Base-by-base conservation (phyloP, 306 rosid species). In the Trifolium dubium region DNA sequence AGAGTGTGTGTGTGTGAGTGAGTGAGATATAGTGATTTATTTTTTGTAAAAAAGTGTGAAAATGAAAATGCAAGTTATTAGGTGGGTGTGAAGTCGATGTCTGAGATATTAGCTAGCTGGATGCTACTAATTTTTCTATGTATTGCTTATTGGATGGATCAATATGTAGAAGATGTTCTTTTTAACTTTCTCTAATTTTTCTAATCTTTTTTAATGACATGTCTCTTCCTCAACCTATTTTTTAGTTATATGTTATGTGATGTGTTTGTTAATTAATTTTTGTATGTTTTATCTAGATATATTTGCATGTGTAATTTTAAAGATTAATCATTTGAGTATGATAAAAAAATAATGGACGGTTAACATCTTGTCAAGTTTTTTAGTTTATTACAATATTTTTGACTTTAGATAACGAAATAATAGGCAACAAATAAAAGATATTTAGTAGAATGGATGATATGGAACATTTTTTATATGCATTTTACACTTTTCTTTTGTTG, bases 1-100 rank as follows among this genome's bases (percentile, higher is more conserved):
- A 62, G 39, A 28, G 63, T 56, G 63, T 23, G 23, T 23, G 63
- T 56, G 63, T 23, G 23, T 23, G 23, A 23, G 23, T 40, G 74
- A 65, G 44, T 7, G 72, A 37, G 53, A 11, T 67, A 35, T 49
- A 18, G 56, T 74, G 43, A 31, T 6, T 6, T 37, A 9, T 2
- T 6, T 37, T 37, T 1, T 30, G 28, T 12, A 49, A 2, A 11
- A 53, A 17, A 15, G 19, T 46, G 79, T 51, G 8, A 30, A 35
- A 67, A 41, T 65, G 51, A 66, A 66, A 62, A n/a, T 18, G 64
- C 15, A 29, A 65, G 91, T 86, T 89, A 31, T 13, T 31, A 64
- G 35, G 71, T 72, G 67, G 97, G 84, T 86, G 89, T 67, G 72
- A 87, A 63, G 97, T 92, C 93, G 5, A 70, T 14, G 75, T 88